Evolutionary conservation across 371 early-diverging fungal species (phyloP), one percentile per base, ranked within the genome.

Genomic region (Entomophthora muscae): DNA sequence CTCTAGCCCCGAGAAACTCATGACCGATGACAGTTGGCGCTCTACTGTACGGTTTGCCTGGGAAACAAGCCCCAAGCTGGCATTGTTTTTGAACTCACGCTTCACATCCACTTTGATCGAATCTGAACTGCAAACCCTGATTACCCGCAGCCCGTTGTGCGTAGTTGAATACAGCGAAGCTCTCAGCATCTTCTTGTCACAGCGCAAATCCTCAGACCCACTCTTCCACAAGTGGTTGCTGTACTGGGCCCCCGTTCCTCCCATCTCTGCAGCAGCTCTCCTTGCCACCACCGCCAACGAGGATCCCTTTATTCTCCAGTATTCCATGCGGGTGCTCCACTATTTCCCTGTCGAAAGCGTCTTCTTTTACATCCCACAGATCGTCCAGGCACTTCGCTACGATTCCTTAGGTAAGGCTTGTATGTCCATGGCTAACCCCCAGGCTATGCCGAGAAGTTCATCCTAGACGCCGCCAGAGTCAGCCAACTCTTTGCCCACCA

Each of bases 311-410:
- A 78, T 93, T 0, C 71, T 95, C 55, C 97, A 98, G 71, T 97
- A 95, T 70, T 87, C 94, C 10, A 86, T 95, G 80, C 82, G 96
- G 3, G 80, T 86, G 21, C 69, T 98, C 33, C 90, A 94, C 68
- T 80, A 83, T 66, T 90, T 85, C 69, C 91, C 93, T 2, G 85
- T 94, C 2, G 94, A 95, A 26, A 79, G 83, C 1, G 92, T 95
- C 17, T 98, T 98, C 77, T 98, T 98, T 72, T 99, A 95, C 67
- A 83, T 98, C 1, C 99, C 99, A 1, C 99, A 99, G 75, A 82
- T 99, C 67, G 99, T 99, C 0, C 99, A 99, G 76, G 89, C 95
- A 1, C 75, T 99, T 22, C 90, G 97, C 26, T 78, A 90, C 66
- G 96, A 98, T 67, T 72, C 68, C 78, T 42, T 42, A 42, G 42